Evolutionary conservation across 2,329 filamentous ascomycete genomes (phyloP), one percentile per base, ranked within the genome.

Genomic region (Cladorrhinum sp.): DNA sequence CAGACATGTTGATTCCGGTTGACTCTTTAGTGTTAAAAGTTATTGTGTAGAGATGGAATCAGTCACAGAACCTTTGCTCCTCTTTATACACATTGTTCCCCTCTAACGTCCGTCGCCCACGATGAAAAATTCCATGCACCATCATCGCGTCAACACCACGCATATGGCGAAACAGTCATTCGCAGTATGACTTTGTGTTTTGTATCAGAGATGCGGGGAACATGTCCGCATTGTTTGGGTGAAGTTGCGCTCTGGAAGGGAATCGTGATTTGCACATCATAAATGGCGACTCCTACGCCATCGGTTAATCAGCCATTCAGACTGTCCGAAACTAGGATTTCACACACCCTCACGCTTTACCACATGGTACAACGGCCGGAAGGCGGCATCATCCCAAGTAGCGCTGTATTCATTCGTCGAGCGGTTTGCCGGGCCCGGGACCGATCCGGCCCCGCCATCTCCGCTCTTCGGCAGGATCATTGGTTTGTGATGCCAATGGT

Each of bases 251-350:
- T 20, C n/a, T 29, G 20, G 25, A 38, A 18, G 24, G 27, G 53
- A 27, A 41, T 62, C 60, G 60, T 62, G 60, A 63, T 63, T 63
- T 56, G 55, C 50, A 58, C 58, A 60, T 50, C 58, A 60, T 50
- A 57, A 58, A 63, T 63, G 61, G 45, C 61, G 61, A 63, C 22
- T 32, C 54, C 50, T 41, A 51, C 57, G 54, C 61, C 57, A 58
- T 60, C 55, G 32, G 9, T 25, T 18, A 45, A 16, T 38, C 20
- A 51, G 25, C 57, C 59, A 58, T 50, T 55, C 50, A 61, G n/a
- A 25, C 18, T 9, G 22, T 9, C 29, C 29, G 29, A 25, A 59
- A 29, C 9, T 10, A 13, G 18, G 12, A 52, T 52, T 38, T 4
- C 36, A 20, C 25, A 48, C 38, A 49, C 18, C 1, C 6, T 20